phyloP scores from a whole-genome alignment of 345 rosid species.

The Crucihimalaya himalaica region DNA sequence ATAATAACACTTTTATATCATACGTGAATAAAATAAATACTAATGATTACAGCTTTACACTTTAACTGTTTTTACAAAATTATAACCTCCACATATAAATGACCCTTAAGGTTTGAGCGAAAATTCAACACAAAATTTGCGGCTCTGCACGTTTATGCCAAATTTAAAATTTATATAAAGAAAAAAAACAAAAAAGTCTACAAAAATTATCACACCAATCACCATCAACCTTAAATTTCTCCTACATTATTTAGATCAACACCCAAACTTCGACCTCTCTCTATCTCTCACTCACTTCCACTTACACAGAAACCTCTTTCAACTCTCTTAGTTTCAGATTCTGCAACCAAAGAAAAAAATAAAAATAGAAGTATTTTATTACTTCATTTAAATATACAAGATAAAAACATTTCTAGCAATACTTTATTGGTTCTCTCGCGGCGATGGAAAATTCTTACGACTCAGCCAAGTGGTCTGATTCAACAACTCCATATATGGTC shows the following conservation, averaged over 20 bases:
- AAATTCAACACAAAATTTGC: conserved; percentile 27
- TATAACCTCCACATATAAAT: neutral
- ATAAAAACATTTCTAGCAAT: neutral
- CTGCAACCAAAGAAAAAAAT: neutral
- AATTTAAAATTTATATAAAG: neutral
- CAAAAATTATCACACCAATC: conserved; percentile 38
- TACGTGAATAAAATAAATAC: neutral
- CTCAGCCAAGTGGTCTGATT: conserved; percentile 35
- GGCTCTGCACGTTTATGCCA: conserved; percentile 19
- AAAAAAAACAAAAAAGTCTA: conserved; percentile 25
- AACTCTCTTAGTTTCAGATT: conserved; percentile 25
- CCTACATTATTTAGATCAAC: conserved; percentile 38
- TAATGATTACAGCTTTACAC: neutral
- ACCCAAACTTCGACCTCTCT: conserved; percentile 23
- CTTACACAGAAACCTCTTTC: conserved; percentile 14
- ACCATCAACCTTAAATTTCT: conserved; percentile 37
- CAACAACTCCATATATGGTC: conserved; percentile 31
- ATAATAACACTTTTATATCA: neutral
- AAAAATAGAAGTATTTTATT: neutral
- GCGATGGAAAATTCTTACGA: conserved; percentile 37
- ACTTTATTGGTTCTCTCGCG: conserved; percentile 9
- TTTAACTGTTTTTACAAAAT: neutral
- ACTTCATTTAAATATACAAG: conserved; percentile 33
- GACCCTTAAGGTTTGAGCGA: neutral
- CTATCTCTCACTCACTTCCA: conserved; percentile 32